These are phyloP conservation scores for Salix koriyanagi DNA, from an alignment of 345 rosid genomes.

Conservation along the genomic window DNA sequence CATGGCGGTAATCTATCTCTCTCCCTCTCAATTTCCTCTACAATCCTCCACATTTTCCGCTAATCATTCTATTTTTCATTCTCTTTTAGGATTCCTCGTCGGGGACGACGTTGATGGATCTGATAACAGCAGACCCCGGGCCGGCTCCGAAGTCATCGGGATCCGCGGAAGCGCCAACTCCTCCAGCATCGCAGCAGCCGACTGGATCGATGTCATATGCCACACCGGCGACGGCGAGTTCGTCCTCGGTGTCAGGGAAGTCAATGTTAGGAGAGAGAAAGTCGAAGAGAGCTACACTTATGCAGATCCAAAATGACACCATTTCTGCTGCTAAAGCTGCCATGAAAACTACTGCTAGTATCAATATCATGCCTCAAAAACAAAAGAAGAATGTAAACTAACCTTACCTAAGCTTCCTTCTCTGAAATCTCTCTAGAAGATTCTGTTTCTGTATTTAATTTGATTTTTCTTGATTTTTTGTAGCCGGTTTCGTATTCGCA, in stretches of 20 bases:
- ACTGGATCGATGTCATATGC: background rate
- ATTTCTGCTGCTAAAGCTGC: slow-evolving; percentile 91
- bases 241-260: slow-evolving; percentile 18
- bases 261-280: slow-evolving; percentile 66
- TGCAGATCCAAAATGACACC: slow-evolving; percentile 95
- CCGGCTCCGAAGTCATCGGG: slow-evolving; percentile 27
- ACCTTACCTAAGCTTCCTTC: background rate
- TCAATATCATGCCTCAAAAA: slow-evolving; percentile 68
- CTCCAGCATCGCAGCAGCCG: slow-evolving; percentile 26
- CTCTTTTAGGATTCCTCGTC: slow-evolving; percentile 64
- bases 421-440: background rate
- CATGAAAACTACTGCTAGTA: slow-evolving; percentile 50
- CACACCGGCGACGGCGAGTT: slow-evolving; percentile 18
- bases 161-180: slow-evolving; percentile 34
- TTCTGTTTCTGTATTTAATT: no score
- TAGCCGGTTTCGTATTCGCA: slow-evolving; percentile 98
- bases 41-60: background rate
- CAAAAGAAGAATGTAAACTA: slow-evolving; percentile 57
- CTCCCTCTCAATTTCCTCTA: background rate
- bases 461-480: slow-evolving; percentile 5
- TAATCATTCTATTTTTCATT: background rate
- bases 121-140: slow-evolving; percentile 85
- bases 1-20: background rate
- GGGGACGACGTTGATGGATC: slow-evolving; percentile 95
- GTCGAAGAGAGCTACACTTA: slow-evolving; percentile 68